Conservation (phyloP, 108 stramenopile species). For the Fragilariopsis cylindrus region DNA sequence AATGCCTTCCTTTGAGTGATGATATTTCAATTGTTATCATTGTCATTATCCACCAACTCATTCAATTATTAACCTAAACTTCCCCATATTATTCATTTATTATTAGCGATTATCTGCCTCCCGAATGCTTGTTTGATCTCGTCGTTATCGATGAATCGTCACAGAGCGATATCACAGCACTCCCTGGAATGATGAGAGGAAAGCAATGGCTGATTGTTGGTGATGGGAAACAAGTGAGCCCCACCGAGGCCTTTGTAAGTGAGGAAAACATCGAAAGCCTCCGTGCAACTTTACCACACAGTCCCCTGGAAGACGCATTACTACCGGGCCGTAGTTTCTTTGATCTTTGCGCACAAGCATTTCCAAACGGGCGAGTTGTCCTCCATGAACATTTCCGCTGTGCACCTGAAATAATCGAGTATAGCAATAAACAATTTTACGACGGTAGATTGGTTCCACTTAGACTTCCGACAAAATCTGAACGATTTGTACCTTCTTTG, state of each 20-base stretch:
- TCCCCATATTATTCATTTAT: too few relatives aligned
- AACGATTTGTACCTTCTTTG: conserved; percentile 50
- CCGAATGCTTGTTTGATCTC: conserved; percentile 64
- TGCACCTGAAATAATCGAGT: conserved; percentile 60
- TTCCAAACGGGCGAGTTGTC: conserved; percentile 54
- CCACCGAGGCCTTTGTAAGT: conserved; percentile 58
- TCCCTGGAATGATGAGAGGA: conserved; percentile 64
- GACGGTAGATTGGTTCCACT: conserved; percentile 47
- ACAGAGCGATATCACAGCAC: conserved; percentile 57
- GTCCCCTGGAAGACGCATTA: conserved; percentile 47
- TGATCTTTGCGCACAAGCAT: conserved; percentile 64
- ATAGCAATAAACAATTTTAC: conserved; percentile 56
- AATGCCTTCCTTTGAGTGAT: too few relatives aligned
- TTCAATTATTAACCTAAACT: too few relatives aligned
- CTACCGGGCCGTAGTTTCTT: conserved; percentile 63
- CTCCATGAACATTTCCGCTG: conserved; percentile 68
- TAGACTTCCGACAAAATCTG: conserved; percentile 46
- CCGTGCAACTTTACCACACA: conserved; percentile 39
- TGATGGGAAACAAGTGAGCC: conserved; percentile 65
- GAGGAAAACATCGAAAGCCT: conserved; percentile 57
- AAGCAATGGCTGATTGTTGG: conserved; percentile 81
- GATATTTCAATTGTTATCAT: too few relatives aligned
- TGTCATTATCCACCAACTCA: too few relatives aligned
- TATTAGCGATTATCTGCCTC: conserved; percentile 50
- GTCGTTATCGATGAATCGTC: conserved; percentile 65